Conservation (phyloP, 768 basidiomycete genomes). For the Daedalea quercina region DNA sequence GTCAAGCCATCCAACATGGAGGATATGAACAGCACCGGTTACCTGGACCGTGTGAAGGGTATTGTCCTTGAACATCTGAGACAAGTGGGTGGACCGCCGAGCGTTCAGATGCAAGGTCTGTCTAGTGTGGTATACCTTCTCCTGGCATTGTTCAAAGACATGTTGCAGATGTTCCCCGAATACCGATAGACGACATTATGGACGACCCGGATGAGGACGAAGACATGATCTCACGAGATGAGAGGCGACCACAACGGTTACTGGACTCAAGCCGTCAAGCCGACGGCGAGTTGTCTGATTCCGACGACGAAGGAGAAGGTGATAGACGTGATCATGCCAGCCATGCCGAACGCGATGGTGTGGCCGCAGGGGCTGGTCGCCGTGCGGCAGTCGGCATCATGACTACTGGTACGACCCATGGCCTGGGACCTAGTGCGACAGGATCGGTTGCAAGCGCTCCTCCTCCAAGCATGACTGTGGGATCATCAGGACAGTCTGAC, state of each 20-base stretch:
- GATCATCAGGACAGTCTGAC: constrained; percentile 14
- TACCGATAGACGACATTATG: constrained; percentile 79
- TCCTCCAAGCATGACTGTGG: background rate
- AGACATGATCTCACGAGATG: constrained; percentile 72
- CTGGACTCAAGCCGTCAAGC: constrained; percentile 78
- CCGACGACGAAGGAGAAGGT: constrained; percentile 95
- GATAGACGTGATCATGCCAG: constrained; percentile 64
- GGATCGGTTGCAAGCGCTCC: constrained; percentile 20
- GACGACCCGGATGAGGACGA: constrained; percentile 81
- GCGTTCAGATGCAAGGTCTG: constrained; percentile 84
- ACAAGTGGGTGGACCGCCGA: constrained; percentile 81
- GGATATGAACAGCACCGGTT: constrained; percentile 89
- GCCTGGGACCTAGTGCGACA: constrained; percentile 71
- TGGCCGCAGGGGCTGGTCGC: constrained; percentile 36
- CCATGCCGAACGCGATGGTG: constrained; percentile 45
- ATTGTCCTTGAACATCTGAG: constrained; percentile 90
- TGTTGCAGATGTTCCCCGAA: constrained; percentile 66
- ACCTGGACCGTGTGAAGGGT: constrained; percentile 87
- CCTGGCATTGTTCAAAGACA: background rate
- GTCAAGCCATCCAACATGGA: constrained; percentile 93
- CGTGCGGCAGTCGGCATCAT: constrained; percentile 69
- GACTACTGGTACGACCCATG: constrained; percentile 59
- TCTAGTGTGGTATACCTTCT: too few species aligned
- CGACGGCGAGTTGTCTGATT: constrained; percentile 91
- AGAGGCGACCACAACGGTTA: constrained; percentile 65